These are phyloP conservation scores for Borovskyia barvae DNA, from an alignment of 208 protist genomes.

Conservation along the genomic window DNA sequence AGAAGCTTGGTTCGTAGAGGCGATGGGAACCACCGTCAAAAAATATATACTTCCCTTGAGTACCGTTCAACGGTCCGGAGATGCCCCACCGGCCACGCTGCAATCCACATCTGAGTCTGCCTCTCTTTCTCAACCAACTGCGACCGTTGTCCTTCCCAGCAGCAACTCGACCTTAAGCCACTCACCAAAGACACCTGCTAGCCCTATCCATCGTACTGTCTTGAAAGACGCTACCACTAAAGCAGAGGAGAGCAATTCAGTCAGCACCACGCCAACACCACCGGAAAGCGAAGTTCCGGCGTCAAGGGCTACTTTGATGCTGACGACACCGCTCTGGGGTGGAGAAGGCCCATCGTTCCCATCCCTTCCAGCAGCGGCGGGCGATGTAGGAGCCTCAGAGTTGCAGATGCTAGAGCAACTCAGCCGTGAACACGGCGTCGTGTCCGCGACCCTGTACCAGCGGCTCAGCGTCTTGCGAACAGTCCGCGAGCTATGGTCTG, in stretches of 20 bases:
- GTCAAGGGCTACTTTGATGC: too few species aligned
- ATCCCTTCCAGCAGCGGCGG: not conserved
- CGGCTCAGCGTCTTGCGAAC: slow-evolving; percentile 49
- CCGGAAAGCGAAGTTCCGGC: too few species aligned
- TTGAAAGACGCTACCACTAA: too few species aligned
- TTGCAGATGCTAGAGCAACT: slow-evolving; percentile 35
- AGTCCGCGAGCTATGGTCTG: slow-evolving; percentile 53
- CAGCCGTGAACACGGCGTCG: slow-evolving; percentile 18
- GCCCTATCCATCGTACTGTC: too few species aligned
- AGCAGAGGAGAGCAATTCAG: not conserved
- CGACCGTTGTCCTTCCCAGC: too few species aligned
- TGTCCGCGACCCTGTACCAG: slow-evolving; percentile 35
- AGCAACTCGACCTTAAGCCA: slow-evolving; percentile 9
- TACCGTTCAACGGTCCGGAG: not conserved
- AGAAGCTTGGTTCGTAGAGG: slow-evolving; percentile 75
- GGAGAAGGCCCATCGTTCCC: slow-evolving; percentile 12
- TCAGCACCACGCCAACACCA: not conserved
- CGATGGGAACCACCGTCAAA: slow-evolving; percentile 34
- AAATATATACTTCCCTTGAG: slow-evolving; percentile 42
- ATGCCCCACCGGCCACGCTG: not conserved
- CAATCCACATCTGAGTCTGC: not conserved
- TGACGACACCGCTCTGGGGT: not conserved
- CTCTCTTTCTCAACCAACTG: slow-evolving; percentile 1
- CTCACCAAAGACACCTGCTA: too few species aligned
- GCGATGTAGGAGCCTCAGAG: slow-evolving; percentile 11